Base-by-base conservation (phyloP, 2,329 filamentous ascomycete species). In the Volutella citrinella region DNA sequence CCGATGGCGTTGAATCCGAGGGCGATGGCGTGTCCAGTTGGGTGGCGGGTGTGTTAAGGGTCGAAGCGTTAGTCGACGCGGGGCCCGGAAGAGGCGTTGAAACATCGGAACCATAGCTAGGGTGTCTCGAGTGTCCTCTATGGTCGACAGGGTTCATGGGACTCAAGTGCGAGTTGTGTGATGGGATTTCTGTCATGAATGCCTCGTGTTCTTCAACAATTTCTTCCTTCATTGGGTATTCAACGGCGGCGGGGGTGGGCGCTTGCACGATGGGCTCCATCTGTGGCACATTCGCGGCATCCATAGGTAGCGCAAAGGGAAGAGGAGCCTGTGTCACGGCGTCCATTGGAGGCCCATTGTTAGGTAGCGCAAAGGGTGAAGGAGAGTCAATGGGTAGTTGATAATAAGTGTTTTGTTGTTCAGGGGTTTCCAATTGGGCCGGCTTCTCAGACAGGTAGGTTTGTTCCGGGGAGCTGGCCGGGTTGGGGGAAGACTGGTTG, bases 1-100 rank as follows among this genome's bases (percentile, higher is more conserved):
- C 60, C 14, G 62, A 60, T 18, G 54, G 58, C 6, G 54, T 48
- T 13, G 57, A 52, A 2, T 65, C 68, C 29, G 58, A 49, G 4
- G 68, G 65, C 12, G 68, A 67, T 3, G 63, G 60, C 2, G 60
- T 68, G 26, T 63, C 60, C 7, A 70, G 50, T 27, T 67, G 64
- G 8, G 70, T 72, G 20, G 68, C 68, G 11, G 70, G 71, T 5
- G 70, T 72, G 35, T 64, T 68, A 23, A 68, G 56, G 7, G 61
- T 59, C 5, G 66, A 68, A 1, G 56, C 53, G 5, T 61, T 63
- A 4, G 66, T 65, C 19, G 65, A 66, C 10, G 59, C 41, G n/a
- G 57, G 54, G 7, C 60, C 56, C 10, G 56, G 60, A 12, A 61
- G 57, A 6, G 66, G 67, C 4, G 68, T 69, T 3, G 67, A 69